These are phyloP conservation scores for Tetrahymena borealis DNA, from an alignment of 73 alveolate species.

Conservation along the genomic window DNA sequence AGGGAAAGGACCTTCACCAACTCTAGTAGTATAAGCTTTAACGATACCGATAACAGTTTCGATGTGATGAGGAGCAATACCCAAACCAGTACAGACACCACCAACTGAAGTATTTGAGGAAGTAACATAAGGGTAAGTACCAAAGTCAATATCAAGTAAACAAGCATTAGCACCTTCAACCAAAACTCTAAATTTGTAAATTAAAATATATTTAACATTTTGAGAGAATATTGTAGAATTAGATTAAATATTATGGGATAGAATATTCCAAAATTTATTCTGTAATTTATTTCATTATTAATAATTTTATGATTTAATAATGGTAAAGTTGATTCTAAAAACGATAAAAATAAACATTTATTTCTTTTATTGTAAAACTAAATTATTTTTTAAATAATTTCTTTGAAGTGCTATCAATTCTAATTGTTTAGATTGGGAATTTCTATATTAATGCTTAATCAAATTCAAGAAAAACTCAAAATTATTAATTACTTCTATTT, in stretches of 20 bases:
- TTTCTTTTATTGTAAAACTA: no score
- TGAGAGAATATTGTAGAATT: no score
- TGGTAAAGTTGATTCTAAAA: no score
- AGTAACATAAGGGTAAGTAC: slow-evolving; percentile 97
- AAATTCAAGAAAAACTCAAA: not conserved
- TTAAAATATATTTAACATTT: not conserved
- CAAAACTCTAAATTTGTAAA: slow-evolving; percentile 50
- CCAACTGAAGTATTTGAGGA: slow-evolving; percentile 91
- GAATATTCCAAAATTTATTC: no score
- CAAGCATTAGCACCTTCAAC: slow-evolving; percentile 97
- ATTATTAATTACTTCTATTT: not conserved
- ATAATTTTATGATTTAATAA: no score
- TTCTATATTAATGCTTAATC: no score
- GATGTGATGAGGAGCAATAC: slow-evolving; percentile 88
- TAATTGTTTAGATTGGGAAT: no score
- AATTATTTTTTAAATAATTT: no score
- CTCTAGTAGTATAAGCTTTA: slow-evolving; percentile 96
- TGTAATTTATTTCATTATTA: no score
- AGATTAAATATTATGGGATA: no score
- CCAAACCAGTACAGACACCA: slow-evolving; percentile 93
- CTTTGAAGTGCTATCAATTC: no score
- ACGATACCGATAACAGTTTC: slow-evolving; percentile 89
- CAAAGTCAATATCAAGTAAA: slow-evolving; percentile 91
- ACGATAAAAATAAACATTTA: no score
- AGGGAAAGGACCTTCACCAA: slow-evolving; percentile 98